Evolutionary conservation across 352 stramenopile species (phyloP).

Genomic region (Stramenopiles sp.): DNA sequence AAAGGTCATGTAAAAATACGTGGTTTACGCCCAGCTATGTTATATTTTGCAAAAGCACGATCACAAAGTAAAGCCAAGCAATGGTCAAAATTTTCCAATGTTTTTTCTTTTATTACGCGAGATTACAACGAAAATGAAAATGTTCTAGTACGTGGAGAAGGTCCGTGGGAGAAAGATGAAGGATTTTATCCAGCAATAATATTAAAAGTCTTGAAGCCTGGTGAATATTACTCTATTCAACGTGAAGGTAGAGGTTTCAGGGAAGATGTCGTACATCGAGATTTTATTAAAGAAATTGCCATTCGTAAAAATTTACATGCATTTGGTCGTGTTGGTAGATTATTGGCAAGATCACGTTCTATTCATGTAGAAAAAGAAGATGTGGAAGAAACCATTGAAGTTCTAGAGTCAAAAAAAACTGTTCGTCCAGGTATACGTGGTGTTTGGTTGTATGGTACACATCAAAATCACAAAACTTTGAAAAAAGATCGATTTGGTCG

Average conservation of each 20-base stretch:
- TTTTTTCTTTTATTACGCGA: not conserved
- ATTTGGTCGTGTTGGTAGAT: not conserved
- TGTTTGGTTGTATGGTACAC: too few species aligned
- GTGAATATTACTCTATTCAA: not conserved
- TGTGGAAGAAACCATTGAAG: too few species aligned
- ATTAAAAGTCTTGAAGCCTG: constrained; percentile 1
- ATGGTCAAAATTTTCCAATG: not conserved
- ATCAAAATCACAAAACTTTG: too few species aligned
- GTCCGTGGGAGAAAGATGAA: not conserved
- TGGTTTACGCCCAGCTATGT: not conserved
- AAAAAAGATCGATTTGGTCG: too few species aligned
- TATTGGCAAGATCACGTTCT: not conserved
- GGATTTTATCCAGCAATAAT: not conserved
- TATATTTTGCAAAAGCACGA: not conserved
- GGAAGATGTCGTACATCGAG: not conserved
- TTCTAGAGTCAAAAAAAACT: too few species aligned
- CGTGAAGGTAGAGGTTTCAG: not conserved
- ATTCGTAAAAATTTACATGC: not conserved
- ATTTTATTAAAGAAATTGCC: not conserved
- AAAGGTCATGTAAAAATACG: not conserved
- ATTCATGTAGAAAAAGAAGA: not conserved
- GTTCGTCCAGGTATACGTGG: too few species aligned
- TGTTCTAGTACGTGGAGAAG: constrained; percentile 1
- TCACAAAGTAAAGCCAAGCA: not conserved
- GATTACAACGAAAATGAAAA: not conserved